Conservation (phyloP, 208 protist genomes). For the Trypanosoma theileri region DNA sequence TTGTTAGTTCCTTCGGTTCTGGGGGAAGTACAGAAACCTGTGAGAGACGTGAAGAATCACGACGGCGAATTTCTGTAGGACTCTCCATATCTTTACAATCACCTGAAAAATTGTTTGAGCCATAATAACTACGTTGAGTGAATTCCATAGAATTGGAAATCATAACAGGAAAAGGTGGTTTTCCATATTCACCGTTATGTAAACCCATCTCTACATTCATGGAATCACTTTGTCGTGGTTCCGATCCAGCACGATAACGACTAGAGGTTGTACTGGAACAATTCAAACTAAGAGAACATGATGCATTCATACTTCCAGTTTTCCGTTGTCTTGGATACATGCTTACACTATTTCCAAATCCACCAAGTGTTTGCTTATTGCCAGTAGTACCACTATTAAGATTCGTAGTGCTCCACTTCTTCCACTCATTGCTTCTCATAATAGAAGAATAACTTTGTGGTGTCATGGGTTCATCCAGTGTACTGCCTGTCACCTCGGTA, state of each 20-base stretch:
- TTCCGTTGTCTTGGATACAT: neutral
- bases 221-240: neutral
- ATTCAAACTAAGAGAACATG: neutral
- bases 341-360: neutral
- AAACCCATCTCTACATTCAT: neutral
- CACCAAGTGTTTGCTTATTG: neutral
- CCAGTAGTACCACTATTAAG: neutral
- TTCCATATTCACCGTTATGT: neutral
- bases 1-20: constrained; percentile 17
- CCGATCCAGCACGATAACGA: neutral
- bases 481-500: constrained; percentile 16
- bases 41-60: neutral
- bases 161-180: neutral
- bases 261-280: neutral
- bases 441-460: constrained; percentile 48
- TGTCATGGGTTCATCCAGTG: constrained; percentile 52
- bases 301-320: neutral
- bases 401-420: neutral
- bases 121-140: too few relatives aligned
- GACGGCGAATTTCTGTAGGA: neutral
- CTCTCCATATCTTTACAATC: too few relatives aligned
- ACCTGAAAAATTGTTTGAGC: too few relatives aligned
- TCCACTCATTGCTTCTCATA: constrained; percentile 3
- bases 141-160: too few relatives aligned
- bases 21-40: neutral